Percentiles rank a stretch among this genome's conserved stretches.
Evolutionary conservation across 495 filamentous ascomycete genomes (phyloP).

Genomic region (Penicillium turbatum): DNA sequence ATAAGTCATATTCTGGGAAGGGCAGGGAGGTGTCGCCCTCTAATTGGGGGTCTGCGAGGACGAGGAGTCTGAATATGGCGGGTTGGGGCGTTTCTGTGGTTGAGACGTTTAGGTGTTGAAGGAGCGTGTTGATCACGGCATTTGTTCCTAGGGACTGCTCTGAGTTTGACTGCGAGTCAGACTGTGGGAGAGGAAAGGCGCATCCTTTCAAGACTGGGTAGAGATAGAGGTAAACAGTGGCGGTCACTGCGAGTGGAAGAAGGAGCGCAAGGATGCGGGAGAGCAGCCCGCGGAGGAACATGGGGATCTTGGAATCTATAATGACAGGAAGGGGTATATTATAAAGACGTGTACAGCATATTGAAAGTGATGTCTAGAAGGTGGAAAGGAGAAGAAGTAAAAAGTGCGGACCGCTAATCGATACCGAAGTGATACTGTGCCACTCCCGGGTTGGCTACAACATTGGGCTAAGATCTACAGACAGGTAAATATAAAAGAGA

Average conservation of each 20-base stretch:
- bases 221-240: slow-evolving; percentile 76
- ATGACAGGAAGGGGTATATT: slow-evolving; percentile 11
- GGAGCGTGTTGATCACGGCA: slow-evolving; percentile 45
- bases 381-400: slow-evolving; percentile 1
- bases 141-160: slow-evolving; percentile 12
- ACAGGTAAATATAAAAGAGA: too few species aligned
- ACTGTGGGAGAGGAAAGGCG: slow-evolving; percentile 64
- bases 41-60: slow-evolving; percentile 90
- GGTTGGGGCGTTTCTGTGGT: slow-evolving; percentile 24
- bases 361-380: slow-evolving; percentile 1
- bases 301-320: slow-evolving; percentile 26
- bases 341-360: slow-evolving; percentile 22
- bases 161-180: background rate
- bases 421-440: background rate
- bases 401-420: background rate
- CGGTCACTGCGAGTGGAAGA: slow-evolving; percentile 62
- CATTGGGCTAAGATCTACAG: too few species aligned
- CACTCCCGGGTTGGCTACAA: background rate
- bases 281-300: slow-evolving; percentile 55
- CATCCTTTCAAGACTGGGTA: slow-evolving; percentile 82
- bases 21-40: slow-evolving; percentile 86
- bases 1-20: slow-evolving; percentile 52
- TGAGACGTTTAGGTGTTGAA: slow-evolving; percentile 40
- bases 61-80: slow-evolving; percentile 76
- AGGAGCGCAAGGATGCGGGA: slow-evolving; percentile 60